These are phyloP conservation scores for Caryopteris hybrid DNA, from an alignment of 305 asterid species.

Conservation along the genomic window DNA sequence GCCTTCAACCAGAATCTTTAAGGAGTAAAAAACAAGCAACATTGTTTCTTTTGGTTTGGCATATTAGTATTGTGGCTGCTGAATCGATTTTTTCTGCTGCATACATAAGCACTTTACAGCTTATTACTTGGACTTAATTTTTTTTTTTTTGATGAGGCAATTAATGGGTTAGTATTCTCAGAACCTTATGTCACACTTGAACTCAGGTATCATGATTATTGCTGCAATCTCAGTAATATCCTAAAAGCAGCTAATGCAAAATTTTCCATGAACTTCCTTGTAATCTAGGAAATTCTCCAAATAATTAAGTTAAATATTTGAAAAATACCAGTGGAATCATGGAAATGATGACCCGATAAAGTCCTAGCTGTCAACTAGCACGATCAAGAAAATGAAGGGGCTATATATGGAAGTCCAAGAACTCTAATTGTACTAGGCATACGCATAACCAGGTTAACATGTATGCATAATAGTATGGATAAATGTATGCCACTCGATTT, in stretches of 20 bases:
- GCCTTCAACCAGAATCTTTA: no score
- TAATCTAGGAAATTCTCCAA: background rate
- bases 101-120: background rate
- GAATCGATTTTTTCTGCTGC: background rate
- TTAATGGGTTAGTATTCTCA: background rate
- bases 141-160: no score
- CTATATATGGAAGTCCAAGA: background rate
- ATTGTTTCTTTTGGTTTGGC: background rate
- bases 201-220: background rate
- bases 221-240: background rate
- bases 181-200: background rate
- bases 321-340: background rate
- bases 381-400: background rate
- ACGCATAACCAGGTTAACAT: background rate
- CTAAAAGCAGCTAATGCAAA: background rate
- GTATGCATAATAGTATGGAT: background rate
- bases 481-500: background rate
- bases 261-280: background rate
- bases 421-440: background rate
- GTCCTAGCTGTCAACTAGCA: background rate
- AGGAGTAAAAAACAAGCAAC: background rate
- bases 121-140: background rate
- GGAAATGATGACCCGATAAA: background rate
- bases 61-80: background rate
- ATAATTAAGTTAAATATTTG: background rate